Conservation (phyloP, 345 rosid genomes). For the Hirschfeldia incana region DNA sequence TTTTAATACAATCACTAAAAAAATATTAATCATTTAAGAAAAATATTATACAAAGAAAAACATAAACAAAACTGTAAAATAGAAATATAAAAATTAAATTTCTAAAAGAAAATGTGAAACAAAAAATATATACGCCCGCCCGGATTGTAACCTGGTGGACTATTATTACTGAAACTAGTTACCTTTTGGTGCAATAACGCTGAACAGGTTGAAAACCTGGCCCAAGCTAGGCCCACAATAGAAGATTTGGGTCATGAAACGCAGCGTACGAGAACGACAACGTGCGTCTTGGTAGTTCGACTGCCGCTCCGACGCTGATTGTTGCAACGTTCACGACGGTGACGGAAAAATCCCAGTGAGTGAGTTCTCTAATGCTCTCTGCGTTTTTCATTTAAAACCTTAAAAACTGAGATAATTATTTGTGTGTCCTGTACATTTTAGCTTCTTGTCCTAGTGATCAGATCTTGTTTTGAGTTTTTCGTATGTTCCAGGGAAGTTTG, state of each 20-base stretch:
- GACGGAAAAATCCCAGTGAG: constrained; percentile 20
- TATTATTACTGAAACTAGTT: no score
- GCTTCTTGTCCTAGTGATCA: not conserved
- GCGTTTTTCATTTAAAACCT: not conserved
- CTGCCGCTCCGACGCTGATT: constrained; percentile 21
- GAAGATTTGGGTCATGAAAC: not conserved
- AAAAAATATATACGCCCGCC: no score
- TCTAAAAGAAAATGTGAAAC: no score
- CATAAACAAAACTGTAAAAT: no score
- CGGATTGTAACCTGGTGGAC: no score
- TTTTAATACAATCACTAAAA: no score
- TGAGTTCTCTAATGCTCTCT: not conserved
- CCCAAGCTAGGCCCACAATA: constrained; percentile 24
- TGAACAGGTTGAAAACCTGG: not conserved
- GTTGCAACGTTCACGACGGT: constrained; percentile 26
- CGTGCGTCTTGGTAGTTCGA: constrained; percentile 13
- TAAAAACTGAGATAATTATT: not conserved
- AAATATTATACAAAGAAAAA: no score
- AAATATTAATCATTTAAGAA: no score
- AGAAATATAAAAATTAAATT: no score
- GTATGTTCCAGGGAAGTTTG: not conserved
- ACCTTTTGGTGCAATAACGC: no score
- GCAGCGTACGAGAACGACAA: not conserved
- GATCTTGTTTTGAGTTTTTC: constrained; percentile 2
- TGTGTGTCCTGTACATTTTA: not conserved